Evolutionary conservation across 768 basidiomycete species (phyloP), one percentile per base, ranked within the genome.

Genomic region (Imleria badia): DNA sequence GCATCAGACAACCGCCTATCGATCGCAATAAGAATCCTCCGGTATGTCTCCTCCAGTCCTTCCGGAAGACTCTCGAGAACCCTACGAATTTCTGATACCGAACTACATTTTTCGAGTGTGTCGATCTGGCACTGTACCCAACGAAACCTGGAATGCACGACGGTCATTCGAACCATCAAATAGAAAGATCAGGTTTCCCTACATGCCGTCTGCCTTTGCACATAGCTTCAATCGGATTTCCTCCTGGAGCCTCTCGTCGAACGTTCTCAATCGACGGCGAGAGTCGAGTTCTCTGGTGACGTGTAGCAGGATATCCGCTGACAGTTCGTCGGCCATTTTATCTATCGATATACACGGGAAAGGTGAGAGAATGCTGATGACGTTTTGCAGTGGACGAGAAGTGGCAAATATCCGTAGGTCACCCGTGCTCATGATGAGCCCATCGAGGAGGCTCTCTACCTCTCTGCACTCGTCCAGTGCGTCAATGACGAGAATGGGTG

Each of bases 401-500:
- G 66, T 56, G 34, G 52, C 38, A 14, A 66, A 55, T 1, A 59
- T 15, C 9, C 29, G 55, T 0, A 51, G 5, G 5, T 42, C 45
- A 3, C 46, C 31, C 5, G 7, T 17, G 7, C 19, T 23, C 49
- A 5, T 13, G 26, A 48, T 8, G 12, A 67, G 56, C 15, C 52
- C 54, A 0, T 35, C 44, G 1, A 66, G 51, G 6, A 67, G 48
- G 17, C n/a, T 51, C 15, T 58, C 44, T 3, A 38, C 7, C 6
- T 49, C 53, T 19, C 48, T 52, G 29, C 66, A 67, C 14, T 67
- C 66, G 17, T 68, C 64, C 2, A 68, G 56, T 14, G 56, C 59
- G 34, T 68, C 66, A 2, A 68, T 30, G 19, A 66, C 42, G 3
- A 63, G 36, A 0, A 67, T 9, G 0, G 61, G 54, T 29, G 48